A percentile compares a stretch with the other conserved stretches of the same genome.
phyloP scores from a whole-genome alignment of 345 rosid species.

The Gossypium rotundifolium region DNA sequence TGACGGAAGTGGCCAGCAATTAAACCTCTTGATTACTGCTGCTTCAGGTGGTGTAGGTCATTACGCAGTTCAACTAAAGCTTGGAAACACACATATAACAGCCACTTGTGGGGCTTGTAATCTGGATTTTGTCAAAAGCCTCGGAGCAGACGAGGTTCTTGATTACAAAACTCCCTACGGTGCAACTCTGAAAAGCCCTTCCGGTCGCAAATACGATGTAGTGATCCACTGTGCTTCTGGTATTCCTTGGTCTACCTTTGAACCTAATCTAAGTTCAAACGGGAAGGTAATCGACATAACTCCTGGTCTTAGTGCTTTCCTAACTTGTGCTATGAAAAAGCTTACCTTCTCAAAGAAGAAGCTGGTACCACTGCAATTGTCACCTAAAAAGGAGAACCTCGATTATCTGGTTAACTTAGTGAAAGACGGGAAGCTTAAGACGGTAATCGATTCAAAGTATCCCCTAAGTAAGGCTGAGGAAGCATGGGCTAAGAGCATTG shows the following conservation, averaged over 20 bases:
- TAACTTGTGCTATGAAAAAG: slow-evolving; percentile 41
- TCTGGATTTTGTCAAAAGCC: slow-evolving; percentile 55
- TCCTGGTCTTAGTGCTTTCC: slow-evolving; percentile 35
- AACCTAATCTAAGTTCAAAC: slow-evolving; percentile 45
- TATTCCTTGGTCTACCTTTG: slow-evolving; percentile 61
- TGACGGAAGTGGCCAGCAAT: slow-evolving; percentile 46
- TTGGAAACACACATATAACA: slow-evolving; percentile 64
- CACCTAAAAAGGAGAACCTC: slow-evolving; percentile 42
- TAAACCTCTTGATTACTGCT: slow-evolving; percentile 59
- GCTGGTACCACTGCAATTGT: slow-evolving; percentile 39
- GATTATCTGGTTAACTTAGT: slow-evolving; percentile 42
- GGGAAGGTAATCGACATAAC: slow-evolving; percentile 65
- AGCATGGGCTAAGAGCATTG: slow-evolving; percentile 64
- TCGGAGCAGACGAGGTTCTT: slow-evolving; percentile 74
- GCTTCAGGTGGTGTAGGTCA: slow-evolving; percentile 87
- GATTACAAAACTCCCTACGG: slow-evolving; percentile 74
- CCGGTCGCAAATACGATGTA: slow-evolving; percentile 66
- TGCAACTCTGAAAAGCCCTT: slow-evolving; percentile 57
- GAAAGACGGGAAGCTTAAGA: slow-evolving; percentile 23
- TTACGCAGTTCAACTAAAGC: slow-evolving; percentile 68
- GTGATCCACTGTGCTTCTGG: slow-evolving; percentile 57
- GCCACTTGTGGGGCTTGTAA: slow-evolving; percentile 78
- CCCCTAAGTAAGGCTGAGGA: slow-evolving; percentile 61
- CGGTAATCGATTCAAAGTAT: slow-evolving; percentile 50
- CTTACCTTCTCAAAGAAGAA: slow-evolving; percentile 62